A percentile compares a stretch with the other conserved stretches of the same genome.
Evolutionary conservation across 176 grass and related monocot genomes (phyloP).

Genomic region (Juncus inflexus): DNA sequence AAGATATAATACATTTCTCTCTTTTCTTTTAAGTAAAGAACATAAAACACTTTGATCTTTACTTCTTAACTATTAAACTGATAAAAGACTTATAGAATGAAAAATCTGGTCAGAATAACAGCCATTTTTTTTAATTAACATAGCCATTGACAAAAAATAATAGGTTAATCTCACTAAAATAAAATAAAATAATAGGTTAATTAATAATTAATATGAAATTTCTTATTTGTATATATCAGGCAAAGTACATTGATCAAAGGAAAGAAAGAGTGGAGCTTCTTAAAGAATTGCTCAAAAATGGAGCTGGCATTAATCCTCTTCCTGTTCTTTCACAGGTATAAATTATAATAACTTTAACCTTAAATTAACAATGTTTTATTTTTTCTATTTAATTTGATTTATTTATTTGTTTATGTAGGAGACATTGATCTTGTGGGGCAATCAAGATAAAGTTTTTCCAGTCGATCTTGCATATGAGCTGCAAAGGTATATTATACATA

Average conservation of each 20-base stretch:
- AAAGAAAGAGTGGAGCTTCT: constrained; percentile 73
- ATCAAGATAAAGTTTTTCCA: constrained; percentile 77
- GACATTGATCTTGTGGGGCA: constrained; percentile 74
- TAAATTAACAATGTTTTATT: background rate
- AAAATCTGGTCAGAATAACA: too few relatives aligned
- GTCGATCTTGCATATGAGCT: constrained; percentile 51
- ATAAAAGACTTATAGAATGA: too few relatives aligned
- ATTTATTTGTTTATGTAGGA: constrained; percentile 33
- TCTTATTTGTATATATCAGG: constrained; percentile 23
- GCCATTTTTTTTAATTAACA: too few relatives aligned
- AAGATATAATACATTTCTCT: too few relatives aligned
- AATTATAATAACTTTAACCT: background rate
- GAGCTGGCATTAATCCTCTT: constrained; percentile 51
- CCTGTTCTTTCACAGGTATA: constrained; percentile 64
- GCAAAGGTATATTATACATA: constrained; percentile 45
- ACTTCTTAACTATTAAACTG: too few relatives aligned
- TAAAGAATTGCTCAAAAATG: constrained; percentile 50
- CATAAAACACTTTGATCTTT: too few relatives aligned
- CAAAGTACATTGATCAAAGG: constrained; percentile 61
- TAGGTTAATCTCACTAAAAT: too few relatives aligned
- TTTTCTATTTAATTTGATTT: background rate
- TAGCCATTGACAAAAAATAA: too few relatives aligned
- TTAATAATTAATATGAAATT: too few relatives aligned
- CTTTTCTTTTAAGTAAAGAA: too few relatives aligned
- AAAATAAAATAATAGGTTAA: too few relatives aligned